A percentile compares a stretch with the other conserved stretches of the same genome.
Evolutionary conservation across 176 grass and related monocot species (phyloP).

Genomic region (Oryza longistaminata): DNA sequence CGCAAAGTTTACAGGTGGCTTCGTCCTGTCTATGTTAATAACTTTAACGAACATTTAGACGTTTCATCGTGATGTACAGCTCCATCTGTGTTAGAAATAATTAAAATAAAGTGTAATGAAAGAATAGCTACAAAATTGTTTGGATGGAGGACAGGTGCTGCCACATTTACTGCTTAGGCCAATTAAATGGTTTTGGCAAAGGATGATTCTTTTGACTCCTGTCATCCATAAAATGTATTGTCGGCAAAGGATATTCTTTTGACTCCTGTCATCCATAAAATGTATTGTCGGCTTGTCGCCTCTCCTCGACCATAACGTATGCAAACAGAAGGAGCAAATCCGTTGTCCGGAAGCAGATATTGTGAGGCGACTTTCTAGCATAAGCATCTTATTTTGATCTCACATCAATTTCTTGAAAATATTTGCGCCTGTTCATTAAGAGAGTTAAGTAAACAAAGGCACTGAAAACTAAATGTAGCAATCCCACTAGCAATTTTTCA

Average conservation of each 20-base stretch:
- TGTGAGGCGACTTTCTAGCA: background rate
- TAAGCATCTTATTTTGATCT: constrained; percentile 47
- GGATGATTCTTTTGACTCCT: background rate
- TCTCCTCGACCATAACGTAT: background rate
- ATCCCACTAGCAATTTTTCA: background rate
- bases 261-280: background rate
- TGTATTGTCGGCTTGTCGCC: background rate
- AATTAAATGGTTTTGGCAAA: background rate
- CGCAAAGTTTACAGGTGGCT: background rate
- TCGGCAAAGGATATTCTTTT: background rate
- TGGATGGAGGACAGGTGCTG: constrained; percentile 8
- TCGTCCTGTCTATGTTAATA: background rate
- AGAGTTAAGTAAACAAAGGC: constrained; percentile 22
- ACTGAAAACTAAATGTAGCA: background rate
- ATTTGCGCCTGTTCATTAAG: constrained; percentile 58
- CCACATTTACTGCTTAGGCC: constrained; percentile 3
- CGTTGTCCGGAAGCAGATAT: background rate
- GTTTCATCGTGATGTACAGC: background rate
- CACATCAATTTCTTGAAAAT: constrained; percentile 56
- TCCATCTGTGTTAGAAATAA: constrained; percentile 8
- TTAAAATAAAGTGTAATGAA: background rate
- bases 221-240: background rate
- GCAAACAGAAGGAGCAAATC: background rate
- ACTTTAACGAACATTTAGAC: background rate
- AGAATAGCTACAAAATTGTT: background rate